Percentiles rank a stretch among this genome's conserved stretches.
These are phyloP conservation scores for Colletotrichum caudatum DNA, from an alignment of 2,329 filamentous ascomycete species.

Conservation along the genomic window DNA sequence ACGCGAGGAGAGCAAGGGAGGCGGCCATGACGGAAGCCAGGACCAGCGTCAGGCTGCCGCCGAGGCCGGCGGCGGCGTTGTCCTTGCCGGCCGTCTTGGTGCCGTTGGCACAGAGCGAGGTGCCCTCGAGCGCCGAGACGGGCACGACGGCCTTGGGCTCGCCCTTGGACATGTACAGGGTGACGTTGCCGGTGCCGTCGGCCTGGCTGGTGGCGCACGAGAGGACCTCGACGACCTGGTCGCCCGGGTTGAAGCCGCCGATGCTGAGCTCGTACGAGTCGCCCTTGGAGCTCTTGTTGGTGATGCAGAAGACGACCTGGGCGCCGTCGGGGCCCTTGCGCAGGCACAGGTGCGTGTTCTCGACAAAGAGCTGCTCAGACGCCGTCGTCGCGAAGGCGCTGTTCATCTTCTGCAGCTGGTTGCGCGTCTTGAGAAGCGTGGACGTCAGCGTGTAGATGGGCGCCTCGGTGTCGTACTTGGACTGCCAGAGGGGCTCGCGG, in stretches of 20 bases:
- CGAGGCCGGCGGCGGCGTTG: constrained; percentile 22
- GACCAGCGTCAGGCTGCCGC: constrained; percentile 27
- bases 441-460: constrained; percentile 57
- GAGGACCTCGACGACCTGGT: constrained; percentile 34
- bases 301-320: constrained; percentile 40
- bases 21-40: constrained; percentile 31
- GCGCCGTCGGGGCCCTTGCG: constrained; percentile 38
- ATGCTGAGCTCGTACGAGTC: constrained; percentile 31
- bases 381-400: constrained; percentile 27
- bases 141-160: constrained; percentile 34
- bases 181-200: constrained; percentile 39
- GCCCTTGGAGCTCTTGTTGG: constrained; percentile 40
- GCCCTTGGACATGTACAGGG: constrained; percentile 38
- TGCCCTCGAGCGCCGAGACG: constrained; percentile 16
- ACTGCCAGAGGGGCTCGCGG: constrained; percentile 71
- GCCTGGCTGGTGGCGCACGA: constrained; percentile 31
- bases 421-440: constrained; percentile 34
- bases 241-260: constrained; percentile 37
- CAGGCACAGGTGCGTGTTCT: constrained; percentile 37
- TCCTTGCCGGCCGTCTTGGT: constrained; percentile 26
- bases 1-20: constrained; percentile 32
- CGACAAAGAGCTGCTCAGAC: constrained; percentile 39
- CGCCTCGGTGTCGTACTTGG: constrained; percentile 59
- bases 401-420: constrained; percentile 33
- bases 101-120: constrained; percentile 32